Conservation (phyloP, 1,284 basidiomycete genomes). For the Xerocomus nothofagi region DNA sequence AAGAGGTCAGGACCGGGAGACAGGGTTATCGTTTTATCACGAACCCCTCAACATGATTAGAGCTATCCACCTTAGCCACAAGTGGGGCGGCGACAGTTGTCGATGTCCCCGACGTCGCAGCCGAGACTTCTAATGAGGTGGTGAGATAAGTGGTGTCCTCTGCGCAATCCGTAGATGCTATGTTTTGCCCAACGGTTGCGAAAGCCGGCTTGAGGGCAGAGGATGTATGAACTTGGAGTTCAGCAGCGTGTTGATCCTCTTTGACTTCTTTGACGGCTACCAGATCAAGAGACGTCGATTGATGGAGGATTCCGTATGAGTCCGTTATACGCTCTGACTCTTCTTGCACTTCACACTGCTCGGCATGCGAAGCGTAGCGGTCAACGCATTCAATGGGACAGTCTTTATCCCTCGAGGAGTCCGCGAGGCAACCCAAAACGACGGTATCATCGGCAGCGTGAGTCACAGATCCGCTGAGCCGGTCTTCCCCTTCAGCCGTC, state of each 20-base stretch:
- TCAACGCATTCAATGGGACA: neutral
- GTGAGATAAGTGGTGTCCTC: neutral
- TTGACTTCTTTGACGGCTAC: neutral
- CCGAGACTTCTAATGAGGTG: neutral
- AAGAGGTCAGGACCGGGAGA: neutral
- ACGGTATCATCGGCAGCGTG: neutral
- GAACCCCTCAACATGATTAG: constrained; percentile 1
- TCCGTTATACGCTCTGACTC: neutral
- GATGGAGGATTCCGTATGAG: neutral
- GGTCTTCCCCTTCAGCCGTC: neutral
- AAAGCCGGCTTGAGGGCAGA: neutral
- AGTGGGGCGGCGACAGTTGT: neutral
- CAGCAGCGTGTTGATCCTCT: neutral
- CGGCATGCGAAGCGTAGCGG: neutral
- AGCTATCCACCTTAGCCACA: neutral
- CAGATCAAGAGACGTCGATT: neutral
- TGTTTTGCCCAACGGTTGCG: neutral
- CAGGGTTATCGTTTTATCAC: neutral
- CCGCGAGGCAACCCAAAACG: neutral
- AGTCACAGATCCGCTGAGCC: neutral
- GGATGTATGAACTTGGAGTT: neutral
- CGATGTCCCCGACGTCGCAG: neutral
- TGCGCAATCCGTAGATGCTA: neutral
- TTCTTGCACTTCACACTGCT: neutral
- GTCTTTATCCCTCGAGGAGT: neutral